Evolutionary conservation across 1,284 basidiomycete species (phyloP), one percentile per base, ranked within the genome.

Genomic region (Puccinia hordei): DNA sequence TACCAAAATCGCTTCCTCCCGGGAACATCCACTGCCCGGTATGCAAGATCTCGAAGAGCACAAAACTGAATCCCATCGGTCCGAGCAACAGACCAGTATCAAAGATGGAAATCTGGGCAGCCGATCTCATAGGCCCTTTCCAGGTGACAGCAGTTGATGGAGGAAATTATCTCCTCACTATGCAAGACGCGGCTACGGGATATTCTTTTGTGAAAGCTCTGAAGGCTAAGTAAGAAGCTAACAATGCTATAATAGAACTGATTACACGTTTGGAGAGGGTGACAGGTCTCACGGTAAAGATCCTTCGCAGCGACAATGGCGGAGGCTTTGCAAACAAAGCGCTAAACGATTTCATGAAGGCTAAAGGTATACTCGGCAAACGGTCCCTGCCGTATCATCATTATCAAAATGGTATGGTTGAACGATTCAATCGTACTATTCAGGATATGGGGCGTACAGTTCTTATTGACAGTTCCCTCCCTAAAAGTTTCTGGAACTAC

Each of bases 81-180:
- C 1, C 27, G 8, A 19, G 46, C 33, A 1, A 35, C 49, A 1
- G 49, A 35, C 27, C 1, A 46, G n/a, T 27, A 0, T 35, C 46
- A 22, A 30, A n/a, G 13, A 10, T 73, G 35, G 72, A 73, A 2
- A 17, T 73, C 1, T 13, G 59, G n/a, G 72, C 41, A 15, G 55
- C 41, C 3, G 72, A 73, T 49, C 72, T 73, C 19, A 61, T 73
- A 0, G 72, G 72, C 4, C 72, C 72, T 44, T 73, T 73, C 30
- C 15, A 73, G 13, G 44, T 73, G 3, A 19, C 30, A 22, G 24
- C 55, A 1, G 13, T 44, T 3, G 49, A 73, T 33, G 55, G 55
- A 8, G 33, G 53, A 3, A 38, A 33, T 1, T 73, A 30, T 33
- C 1, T 65, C 44, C 41, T 73, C 13, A 73, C 35, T 0, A 44